Evolutionary conservation across 2,329 filamentous ascomycete species (phyloP).

Genomic region (Monilinia aucupariae): DNA sequence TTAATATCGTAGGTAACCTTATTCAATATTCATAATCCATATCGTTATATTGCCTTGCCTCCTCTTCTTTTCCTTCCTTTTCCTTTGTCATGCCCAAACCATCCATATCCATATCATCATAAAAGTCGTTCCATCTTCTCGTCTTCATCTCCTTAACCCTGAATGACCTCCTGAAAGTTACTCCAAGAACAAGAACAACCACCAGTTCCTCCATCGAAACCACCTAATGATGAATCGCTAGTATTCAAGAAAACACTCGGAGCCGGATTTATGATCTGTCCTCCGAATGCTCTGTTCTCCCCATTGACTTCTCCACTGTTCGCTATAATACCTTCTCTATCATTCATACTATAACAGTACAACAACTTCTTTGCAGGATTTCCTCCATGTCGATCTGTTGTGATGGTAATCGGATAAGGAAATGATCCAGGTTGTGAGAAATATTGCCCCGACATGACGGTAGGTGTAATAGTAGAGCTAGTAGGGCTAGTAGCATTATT

Average conservation of each 20-base stretch:
- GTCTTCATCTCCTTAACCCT: conserved; percentile 2
- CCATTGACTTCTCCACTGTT: conserved; percentile 42
- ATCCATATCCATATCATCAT: neutral
- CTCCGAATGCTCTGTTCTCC: conserved; percentile 48
- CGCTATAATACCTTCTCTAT: conserved; percentile 42
- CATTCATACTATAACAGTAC: conserved; percentile 49
- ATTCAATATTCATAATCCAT: conserved; percentile 12
- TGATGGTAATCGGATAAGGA: conserved; percentile 58
- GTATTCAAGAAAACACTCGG: conserved; percentile 32
- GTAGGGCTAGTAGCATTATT: conserved; percentile 31
- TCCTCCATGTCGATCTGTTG: conserved; percentile 58
- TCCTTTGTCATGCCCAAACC: neutral
- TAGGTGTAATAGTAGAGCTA: conserved; percentile 11
- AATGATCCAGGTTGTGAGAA: conserved; percentile 49
- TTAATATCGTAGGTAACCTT: neutral
- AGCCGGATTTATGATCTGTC: conserved; percentile 49
- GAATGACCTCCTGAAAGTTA: conserved; percentile 38
- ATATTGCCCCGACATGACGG: conserved; percentile 30
- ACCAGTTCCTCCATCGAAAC: conserved; percentile 57
- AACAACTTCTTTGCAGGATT: conserved; percentile 47
- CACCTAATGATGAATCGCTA: conserved; percentile 46
- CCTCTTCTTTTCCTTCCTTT: neutral
- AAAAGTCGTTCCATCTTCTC: conserved; percentile 4
- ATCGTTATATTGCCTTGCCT: neutral
- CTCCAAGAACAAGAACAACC: conserved; percentile 59